Base-by-base conservation (phyloP, 2,329 filamentous ascomycete species). In the Cryphonectria naterciae region DNA sequence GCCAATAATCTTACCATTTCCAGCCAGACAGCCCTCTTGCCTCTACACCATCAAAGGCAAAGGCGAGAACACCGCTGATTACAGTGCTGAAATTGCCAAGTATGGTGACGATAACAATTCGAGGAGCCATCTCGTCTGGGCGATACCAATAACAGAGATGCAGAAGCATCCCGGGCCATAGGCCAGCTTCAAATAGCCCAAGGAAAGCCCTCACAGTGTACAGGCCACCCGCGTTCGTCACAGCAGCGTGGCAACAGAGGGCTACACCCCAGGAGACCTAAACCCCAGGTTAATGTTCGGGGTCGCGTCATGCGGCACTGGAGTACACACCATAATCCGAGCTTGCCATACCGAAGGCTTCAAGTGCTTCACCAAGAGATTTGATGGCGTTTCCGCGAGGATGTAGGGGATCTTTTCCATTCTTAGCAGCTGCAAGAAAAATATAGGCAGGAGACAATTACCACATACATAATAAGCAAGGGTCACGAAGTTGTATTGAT, bases 121-220 rank as follows among this genome's bases (percentile, higher is more conserved):
- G 79, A 2, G 82, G 76, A 19, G 82, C 80, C 79, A 85, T 82
- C 70, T 85, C 84, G 68, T 85, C 84, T 0, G 83, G 81, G 5
- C 84, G 77, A 70, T 85, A 85, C 83, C 83, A 85, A 70, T 84
- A 85, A 1, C 79, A 81, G 77, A 85, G 79, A 70, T 84, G 83
- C 6, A 84, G 68, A 22, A 83, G 78, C 13, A 84, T 78, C 0
- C 82, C 82, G 1, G 83, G 82, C 67, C 82, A 84, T 76, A 82
- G 78, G 13, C 81, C 81, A 2, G 81, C 80, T 68, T 83, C 81
- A 56, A 63, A 80, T 76, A 19, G 81, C 68, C 69, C 69, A 17
- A 69, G 72, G 28, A 70, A 82, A 39, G 82, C 83, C 11, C 81
- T 75, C 7, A 77, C 77, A 8, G 76, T 74, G 68, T 81, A 83